Base-by-base conservation (phyloP, 2,329 filamentous ascomycete species). In the Phyllosticta citribraziliensis region DNA sequence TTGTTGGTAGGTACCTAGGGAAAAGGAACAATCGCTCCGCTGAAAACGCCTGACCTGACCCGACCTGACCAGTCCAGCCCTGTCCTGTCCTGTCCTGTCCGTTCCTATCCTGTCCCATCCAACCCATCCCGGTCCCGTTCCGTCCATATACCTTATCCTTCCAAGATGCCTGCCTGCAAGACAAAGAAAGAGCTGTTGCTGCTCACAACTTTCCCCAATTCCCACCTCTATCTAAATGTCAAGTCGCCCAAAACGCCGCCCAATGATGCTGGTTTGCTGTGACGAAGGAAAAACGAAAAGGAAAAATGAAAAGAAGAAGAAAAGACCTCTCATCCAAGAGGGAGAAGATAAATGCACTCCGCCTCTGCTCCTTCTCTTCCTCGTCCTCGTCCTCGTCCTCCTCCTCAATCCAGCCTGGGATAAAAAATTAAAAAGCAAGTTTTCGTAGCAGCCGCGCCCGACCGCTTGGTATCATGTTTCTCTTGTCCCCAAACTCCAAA, bases 241-340 rank as follows among this genome's bases (percentile, higher is more conserved):
- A 47, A 55, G 52, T 62, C 55, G 60, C 60, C 60, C 60, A 62
- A 62, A 62, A 62, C 60, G 52, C 60, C 60, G 60, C 60, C 60
- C 60, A 60, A 61, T 62, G 60, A 61, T 61, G 59, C 59, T 57
- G 22, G 51, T 51, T 59, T 50, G 47, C 10, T 60, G 57, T 59
- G 57, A 19, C 35, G n/a, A 33, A 47, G 40, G 17, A n/a, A 40
- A 40, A 40, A 10, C 30, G 5, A 4, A 12, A 12, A 35, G 20
- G 52, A 47, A 57, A 47, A 30, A 55, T 33, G 55, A 22, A 52
- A 33, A 30, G 50, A 24, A 27, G 27, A 35, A 56, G 33, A 53
- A 56, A 52, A 22, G 22, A 22, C 22, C 55, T 59, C 57, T 52
- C 19, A 56, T 22, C 35, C 33, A 56, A 61, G 52, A 53, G 24